Conservation (phyloP, 164 flowering plant species). For the Piper betle region DNA sequence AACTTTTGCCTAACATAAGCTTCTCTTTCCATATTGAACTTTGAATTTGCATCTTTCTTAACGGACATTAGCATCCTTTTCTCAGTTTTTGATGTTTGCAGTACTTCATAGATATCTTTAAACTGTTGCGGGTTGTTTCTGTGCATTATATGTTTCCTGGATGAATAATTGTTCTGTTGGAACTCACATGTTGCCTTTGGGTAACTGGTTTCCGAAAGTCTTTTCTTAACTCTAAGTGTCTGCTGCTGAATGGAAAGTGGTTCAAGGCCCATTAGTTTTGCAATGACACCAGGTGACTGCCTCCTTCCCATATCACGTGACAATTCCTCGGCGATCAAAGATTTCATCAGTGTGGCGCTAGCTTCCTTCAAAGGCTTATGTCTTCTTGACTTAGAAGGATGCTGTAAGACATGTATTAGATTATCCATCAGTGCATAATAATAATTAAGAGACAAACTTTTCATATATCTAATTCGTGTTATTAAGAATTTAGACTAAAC, state of each 20-base stretch:
- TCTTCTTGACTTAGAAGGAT: slow-evolving; percentile 20
- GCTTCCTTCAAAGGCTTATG: slow-evolving; percentile 14
- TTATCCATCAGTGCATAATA: background rate
- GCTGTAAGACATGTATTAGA: slow-evolving; percentile 12
- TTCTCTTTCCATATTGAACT: slow-evolving; percentile 29
- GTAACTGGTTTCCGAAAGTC: slow-evolving; percentile 14
- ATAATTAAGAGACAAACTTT: background rate
- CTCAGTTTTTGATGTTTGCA: slow-evolving; percentile 22
- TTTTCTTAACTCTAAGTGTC: slow-evolving; percentile 20
- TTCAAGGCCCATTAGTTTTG: slow-evolving; percentile 90
- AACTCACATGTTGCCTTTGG: slow-evolving; percentile 14
- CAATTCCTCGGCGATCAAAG: slow-evolving; percentile 60
- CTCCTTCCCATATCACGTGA: slow-evolving; percentile 46
- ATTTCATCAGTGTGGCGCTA: slow-evolving; percentile 44
- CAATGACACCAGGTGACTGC: slow-evolving; percentile 64
- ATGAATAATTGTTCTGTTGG: slow-evolving; percentile 9
- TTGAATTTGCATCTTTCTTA: slow-evolving; percentile 12
- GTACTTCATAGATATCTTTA: slow-evolving; percentile 86
- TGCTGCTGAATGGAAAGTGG: slow-evolving; percentile 49
- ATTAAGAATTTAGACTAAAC: too few species aligned
- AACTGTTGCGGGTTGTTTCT: slow-evolving; percentile 44
- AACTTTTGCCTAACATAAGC: slow-evolving; percentile 45
- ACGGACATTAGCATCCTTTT: slow-evolving; percentile 5
- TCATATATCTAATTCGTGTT: too few species aligned
- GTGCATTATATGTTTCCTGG: slow-evolving; percentile 24